These are phyloP conservation scores for Cercophora newfieldiana DNA, from an alignment of 495 filamentous ascomycete species.

Conservation along the genomic window DNA sequence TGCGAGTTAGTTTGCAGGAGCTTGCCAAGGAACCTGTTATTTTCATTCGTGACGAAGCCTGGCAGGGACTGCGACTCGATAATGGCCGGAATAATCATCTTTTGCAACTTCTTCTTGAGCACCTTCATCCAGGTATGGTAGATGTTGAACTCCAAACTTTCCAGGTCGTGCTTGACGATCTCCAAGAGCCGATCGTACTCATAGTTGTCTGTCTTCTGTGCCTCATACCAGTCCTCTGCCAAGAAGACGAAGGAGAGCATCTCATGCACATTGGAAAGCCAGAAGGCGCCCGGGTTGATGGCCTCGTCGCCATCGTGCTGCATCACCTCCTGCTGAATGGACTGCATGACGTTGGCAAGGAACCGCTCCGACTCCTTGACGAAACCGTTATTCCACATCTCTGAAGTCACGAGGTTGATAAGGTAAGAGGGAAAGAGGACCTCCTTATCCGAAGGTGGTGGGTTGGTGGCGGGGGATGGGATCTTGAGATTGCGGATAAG, in stretches of 20 bases:
- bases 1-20: slow-evolving; percentile 82
- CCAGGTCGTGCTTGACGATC: slow-evolving; percentile 98
- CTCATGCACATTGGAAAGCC: slow-evolving; percentile 98
- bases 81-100: slow-evolving; percentile 99
- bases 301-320: slow-evolving; percentile 96
- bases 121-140: slow-evolving; percentile 99
- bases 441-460: slow-evolving; percentile 94
- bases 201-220: slow-evolving; percentile 98
- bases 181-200: slow-evolving; percentile 97
- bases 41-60: slow-evolving; percentile 98
- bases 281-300: slow-evolving; percentile 96
- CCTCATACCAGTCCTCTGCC: slow-evolving; percentile 99
- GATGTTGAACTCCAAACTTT: slow-evolving; percentile 99
- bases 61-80: slow-evolving; percentile 98
- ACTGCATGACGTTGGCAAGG: slow-evolving; percentile 98
- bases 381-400: slow-evolving; percentile 99
- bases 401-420: slow-evolving; percentile 97
- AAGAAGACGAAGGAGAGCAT: slow-evolving; percentile 99
- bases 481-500: slow-evolving; percentile 96
- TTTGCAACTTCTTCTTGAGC: slow-evolving; percentile 95
- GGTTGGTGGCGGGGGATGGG: slow-evolving; percentile 76
- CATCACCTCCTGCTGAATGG: slow-evolving; percentile 99
- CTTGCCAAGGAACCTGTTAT: slow-evolving; percentile 96
- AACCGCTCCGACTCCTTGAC: slow-evolving; percentile 99
- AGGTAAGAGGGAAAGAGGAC: slow-evolving; percentile 97